Conservation (phyloP, 2,329 filamentous ascomycete species). For the Westerdykella sp. region DNA sequence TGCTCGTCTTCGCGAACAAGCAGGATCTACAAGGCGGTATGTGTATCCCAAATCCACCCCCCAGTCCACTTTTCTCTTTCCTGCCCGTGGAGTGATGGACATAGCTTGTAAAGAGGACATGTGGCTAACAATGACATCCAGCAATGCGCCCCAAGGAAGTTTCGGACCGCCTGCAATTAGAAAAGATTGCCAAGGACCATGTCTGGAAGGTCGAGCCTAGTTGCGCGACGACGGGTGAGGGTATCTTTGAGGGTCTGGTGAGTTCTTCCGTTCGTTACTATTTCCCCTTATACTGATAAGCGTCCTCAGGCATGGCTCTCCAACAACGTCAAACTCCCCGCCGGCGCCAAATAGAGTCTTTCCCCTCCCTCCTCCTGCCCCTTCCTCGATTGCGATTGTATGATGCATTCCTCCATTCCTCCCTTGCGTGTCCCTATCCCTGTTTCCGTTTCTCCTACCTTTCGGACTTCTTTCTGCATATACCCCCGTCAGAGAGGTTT, state of each 20-base stretch:
- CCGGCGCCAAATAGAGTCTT: slow-evolving; percentile 27
- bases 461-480: neutral
- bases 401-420: neutral
- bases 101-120: too few species aligned
- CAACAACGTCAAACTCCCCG: slow-evolving; percentile 45
- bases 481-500: neutral
- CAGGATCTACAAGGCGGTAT: slow-evolving; percentile 86
- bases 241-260: slow-evolving; percentile 48
- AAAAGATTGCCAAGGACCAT: slow-evolving; percentile 48
- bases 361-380: slow-evolving; percentile 1
- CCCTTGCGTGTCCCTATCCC: neutral
- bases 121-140: slow-evolving; percentile 8
- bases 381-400: neutral
- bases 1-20: slow-evolving; percentile 99
- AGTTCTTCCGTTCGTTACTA: too few species aligned
- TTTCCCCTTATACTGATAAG: slow-evolving; percentile 4
- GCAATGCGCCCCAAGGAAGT: slow-evolving; percentile 48
- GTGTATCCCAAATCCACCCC: slow-evolving; percentile 34
- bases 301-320: slow-evolving; percentile 42
- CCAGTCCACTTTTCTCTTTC: neutral
- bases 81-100: too few species aligned
- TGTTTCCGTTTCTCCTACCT: neutral
- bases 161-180: slow-evolving; percentile 43
- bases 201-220: slow-evolving; percentile 51
- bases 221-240: slow-evolving; percentile 49